Base-by-base conservation (phyloP, 148 eudicot genomes). In the Diospyros lotus region DNA sequence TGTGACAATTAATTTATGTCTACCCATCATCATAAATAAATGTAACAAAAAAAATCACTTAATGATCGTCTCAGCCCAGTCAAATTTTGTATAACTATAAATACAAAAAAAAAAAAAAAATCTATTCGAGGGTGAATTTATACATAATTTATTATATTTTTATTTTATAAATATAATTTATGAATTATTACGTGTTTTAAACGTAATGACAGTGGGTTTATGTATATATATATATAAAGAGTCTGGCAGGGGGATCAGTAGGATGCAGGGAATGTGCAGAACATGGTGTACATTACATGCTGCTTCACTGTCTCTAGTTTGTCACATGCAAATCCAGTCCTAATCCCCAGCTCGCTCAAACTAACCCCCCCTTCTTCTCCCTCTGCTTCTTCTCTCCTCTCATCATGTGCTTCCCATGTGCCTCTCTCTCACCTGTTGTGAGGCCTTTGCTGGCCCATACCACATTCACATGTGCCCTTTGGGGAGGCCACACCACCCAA, bases 201-300 rank as follows among this genome's bases (percentile, higher is more conserved):
- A 28, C 28, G 28, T 28, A 28, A 28, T 28, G 28, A 28, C 0
- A 28, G 28, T 28, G 28, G 28, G 28, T 28, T 28, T 28, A 28
- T 28, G 0, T 28, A 0, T 28, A 0, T 28, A 0, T 28, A 28
- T 28, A 28, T 28, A 28, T 28, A 28, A 28, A 28, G 28, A 28
- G 28, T 0, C 68, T 39, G 45, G 11, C 61, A 55, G 52, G 4
- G 5, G 40, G 45, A 18, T 44, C 45, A 58, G 40, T 6, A 28
- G 12, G 39, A 41, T 78, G 84, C 84, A 74, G 78, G 84, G 81
- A 82, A 82, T 78, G 84, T 82, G 81, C 79, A 75, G 84, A 75
- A 82, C 81, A 75, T 82, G 81, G 60, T 41, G 73, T 78, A 59
- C 79, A 82, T 58, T 74, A 71, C 56, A 58, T 80, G 83, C 81